Evolutionary conservation across 106 monocot genomes (phyloP), one percentile per base, ranked within the genome.

Genomic region (Dactylorhiza incarnata): DNA sequence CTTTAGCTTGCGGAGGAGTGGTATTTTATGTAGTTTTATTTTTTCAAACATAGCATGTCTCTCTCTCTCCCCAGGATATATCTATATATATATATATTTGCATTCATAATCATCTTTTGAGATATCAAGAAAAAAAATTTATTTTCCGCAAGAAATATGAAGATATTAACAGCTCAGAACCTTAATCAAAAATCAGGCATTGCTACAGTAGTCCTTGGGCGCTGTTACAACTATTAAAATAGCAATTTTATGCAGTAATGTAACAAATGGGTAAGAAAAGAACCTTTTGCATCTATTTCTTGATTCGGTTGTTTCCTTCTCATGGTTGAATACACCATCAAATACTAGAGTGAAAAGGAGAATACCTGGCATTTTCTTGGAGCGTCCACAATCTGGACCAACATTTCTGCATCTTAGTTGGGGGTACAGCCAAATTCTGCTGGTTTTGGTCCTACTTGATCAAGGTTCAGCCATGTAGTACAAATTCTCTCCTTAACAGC

Each of bases 401-500:
- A 69, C 6, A 19, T 45, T 46, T 69, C n/a, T 46, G 45, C 45
- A 69, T 13, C 26, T 3, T 68, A 5, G 43, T 2, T 68, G 68
- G 43, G 37, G 37, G 15, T 45, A 12, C 8, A 43, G 68, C 43
- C 44, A 68, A 68, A 37, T 44, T 68, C 43, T 16, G 68, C 11
- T 13, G 68, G 23, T 23, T 43, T 43, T 37, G 13, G 12, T 13
- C 68, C 13, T 37, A 26, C 37, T 20, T 63, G 25, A 63, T 26
- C 24, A 15, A 66, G 69, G 17, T 69, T 46, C 14, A 69, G 9
- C 45, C 5, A 46, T 69, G 4, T 16, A 46, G 45, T n/a, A 45
- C 6, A 17, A 13, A 62, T 84, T 88, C 69, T 88, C 69, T 88
- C 92, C 61, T 92, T 92, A 75, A 88, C 92, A 4, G 87, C 87